These are phyloP conservation scores for Trichoderma brevicompactum DNA, from an alignment of 2,329 filamentous ascomycete genomes.

Conservation along the genomic window DNA sequence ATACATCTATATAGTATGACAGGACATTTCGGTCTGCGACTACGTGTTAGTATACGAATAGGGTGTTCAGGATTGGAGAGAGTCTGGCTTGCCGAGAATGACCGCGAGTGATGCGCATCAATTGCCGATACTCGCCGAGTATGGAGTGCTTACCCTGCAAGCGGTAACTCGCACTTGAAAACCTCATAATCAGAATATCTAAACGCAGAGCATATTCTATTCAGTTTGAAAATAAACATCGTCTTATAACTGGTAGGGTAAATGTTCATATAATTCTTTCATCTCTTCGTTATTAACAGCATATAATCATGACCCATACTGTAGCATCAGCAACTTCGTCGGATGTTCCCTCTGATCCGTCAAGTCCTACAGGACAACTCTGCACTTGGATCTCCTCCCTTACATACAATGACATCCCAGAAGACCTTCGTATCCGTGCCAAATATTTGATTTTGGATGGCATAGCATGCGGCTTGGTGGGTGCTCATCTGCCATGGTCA, in stretches of 20 bases:
- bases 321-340: not conserved
- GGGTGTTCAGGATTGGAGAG: not conserved
- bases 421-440: slow-evolving; percentile 39
- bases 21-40: too few species aligned
- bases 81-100: not conserved
- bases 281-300: not conserved
- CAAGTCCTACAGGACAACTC: slow-evolving; percentile 31
- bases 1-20: too few species aligned
- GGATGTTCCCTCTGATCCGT: slow-evolving; percentile 6
- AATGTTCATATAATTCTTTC: not conserved
- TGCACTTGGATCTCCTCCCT: slow-evolving; percentile 39
- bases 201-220: not conserved
- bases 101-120: not conserved
- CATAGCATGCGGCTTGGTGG: slow-evolving; percentile 47
- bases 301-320: not conserved
- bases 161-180: not conserved
- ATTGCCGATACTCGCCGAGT: slow-evolving; percentile 1
- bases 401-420: slow-evolving; percentile 40
- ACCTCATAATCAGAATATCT: not conserved
- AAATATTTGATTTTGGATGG: slow-evolving; percentile 52
- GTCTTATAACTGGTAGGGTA: not conserved
- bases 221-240: too few species aligned
- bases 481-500: slow-evolving; percentile 47
- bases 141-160: not conserved
- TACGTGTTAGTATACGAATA: too few species aligned